These are phyloP conservation scores for Aspergillus transmontanensis DNA, from an alignment of 2,329 filamentous ascomycete genomes.

Conservation along the genomic window DNA sequence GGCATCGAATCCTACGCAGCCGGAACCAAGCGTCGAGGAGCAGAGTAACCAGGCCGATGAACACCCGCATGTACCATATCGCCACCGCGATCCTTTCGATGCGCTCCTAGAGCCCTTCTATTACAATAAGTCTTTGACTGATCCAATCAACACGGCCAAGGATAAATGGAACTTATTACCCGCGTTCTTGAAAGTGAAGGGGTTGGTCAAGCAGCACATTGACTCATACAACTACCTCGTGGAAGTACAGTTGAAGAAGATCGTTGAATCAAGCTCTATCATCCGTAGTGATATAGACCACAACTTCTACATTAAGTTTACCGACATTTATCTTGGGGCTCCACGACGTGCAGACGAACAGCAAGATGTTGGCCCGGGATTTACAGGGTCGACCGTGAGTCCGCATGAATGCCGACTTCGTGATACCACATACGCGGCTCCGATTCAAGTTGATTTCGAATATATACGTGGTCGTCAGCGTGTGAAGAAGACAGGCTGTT, in stretches of 20 bases:
- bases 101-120: constrained; percentile 71
- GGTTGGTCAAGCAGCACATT: constrained; percentile 94
- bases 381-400: constrained; percentile 62
- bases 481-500: constrained; percentile 70
- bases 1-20: constrained; percentile 19
- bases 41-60: constrained; percentile 22
- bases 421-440: constrained; percentile 97
- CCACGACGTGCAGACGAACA: constrained; percentile 79
- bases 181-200: constrained; percentile 97
- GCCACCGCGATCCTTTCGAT: constrained; percentile 54
- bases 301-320: constrained; percentile 90
- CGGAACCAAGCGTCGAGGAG: constrained; percentile 20
- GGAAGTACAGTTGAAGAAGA: constrained; percentile 94
- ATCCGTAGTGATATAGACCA: constrained; percentile 91
- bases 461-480: constrained; percentile 83
- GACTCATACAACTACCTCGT: constrained; percentile 99
- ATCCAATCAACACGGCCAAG: constrained; percentile 68
- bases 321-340: constrained; percentile 82
- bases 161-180: constrained; percentile 98
- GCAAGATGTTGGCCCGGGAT: constrained; percentile 51
- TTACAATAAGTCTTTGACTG: constrained; percentile 67
- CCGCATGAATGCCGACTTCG: constrained; percentile 95
- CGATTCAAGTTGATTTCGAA: constrained; percentile 88
- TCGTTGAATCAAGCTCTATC: constrained; percentile 85
- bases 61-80: constrained; percentile 26